Conservation (phyloP, 139 green algal species). For the Chlamydomonas schloesseri region DNA sequence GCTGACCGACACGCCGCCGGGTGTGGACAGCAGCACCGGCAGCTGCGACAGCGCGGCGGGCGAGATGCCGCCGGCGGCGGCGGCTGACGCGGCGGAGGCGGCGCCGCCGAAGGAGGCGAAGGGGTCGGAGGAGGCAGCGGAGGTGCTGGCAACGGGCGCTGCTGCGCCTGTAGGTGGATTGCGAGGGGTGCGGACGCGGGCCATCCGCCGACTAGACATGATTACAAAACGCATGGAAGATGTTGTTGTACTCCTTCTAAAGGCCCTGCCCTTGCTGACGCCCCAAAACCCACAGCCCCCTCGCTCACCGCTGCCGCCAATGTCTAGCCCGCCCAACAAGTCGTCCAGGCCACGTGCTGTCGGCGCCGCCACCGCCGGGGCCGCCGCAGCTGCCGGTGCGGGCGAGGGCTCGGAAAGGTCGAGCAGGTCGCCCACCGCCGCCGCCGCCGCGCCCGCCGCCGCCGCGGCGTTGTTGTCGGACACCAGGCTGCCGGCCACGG, state of each 20-base stretch:
- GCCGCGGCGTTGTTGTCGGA: slow-evolving; percentile 42
- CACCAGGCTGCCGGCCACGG: not conserved
- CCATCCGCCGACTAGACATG: too few species aligned
- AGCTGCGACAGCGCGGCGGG: slow-evolving; percentile 46
- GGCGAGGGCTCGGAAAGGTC: slow-evolving; percentile 58
- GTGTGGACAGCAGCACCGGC: slow-evolving; percentile 74
- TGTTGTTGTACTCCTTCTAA: too few species aligned
- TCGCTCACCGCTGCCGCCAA: slow-evolving; percentile 24
- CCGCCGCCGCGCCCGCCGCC: slow-evolving; percentile 42
- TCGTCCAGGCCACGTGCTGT: slow-evolving; percentile 55
- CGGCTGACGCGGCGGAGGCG: not conserved
- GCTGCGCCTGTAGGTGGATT: too few species aligned
- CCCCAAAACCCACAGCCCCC: not conserved
- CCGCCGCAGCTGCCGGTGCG: not conserved
- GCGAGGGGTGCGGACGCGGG: too few species aligned
- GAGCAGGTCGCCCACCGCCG: slow-evolving; percentile 83
- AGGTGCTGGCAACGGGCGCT: not conserved
- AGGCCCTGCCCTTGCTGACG: not conserved
- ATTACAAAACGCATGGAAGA: too few species aligned
- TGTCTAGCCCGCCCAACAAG: slow-evolving; percentile 70
- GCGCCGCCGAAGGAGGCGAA: slow-evolving; percentile 53
- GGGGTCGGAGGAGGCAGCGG: slow-evolving; percentile 37
- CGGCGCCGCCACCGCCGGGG: not conserved
- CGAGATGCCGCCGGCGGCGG: slow-evolving; percentile 8
- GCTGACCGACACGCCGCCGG: slow-evolving; percentile 69